Evolutionary conservation across 257 asterid species (phyloP).

Genomic region (Solanum pimpinellifolium): DNA sequence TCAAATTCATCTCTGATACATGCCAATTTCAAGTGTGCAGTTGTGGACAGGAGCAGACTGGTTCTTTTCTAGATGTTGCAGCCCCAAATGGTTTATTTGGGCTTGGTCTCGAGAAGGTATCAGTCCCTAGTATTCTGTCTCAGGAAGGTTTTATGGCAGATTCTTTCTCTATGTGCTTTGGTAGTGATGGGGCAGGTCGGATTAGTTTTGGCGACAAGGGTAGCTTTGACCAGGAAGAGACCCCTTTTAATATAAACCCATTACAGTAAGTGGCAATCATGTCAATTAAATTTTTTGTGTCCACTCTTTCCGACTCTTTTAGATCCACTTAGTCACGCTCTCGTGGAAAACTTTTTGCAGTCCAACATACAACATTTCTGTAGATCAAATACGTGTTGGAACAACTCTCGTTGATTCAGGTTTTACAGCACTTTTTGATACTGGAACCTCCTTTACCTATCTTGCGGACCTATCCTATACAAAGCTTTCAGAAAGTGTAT

Average conservation of each 20-base stretch:
- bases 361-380: slow-evolving; percentile 46
- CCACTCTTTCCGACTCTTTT: background rate
- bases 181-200: slow-evolving; percentile 62
- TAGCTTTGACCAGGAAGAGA: slow-evolving; percentile 66
- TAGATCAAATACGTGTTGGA: slow-evolving; percentile 62
- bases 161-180: slow-evolving; percentile 91
- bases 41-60: slow-evolving; percentile 82
- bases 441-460: slow-evolving; percentile 86
- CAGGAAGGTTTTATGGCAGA: slow-evolving; percentile 45
- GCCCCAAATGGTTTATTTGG: slow-evolving; percentile 90
- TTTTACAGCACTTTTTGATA: slow-evolving; percentile 67
- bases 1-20: background rate
- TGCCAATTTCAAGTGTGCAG: slow-evolving; percentile 30
- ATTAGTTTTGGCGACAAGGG: slow-evolving; percentile 85
- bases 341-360: slow-evolving; percentile 28
- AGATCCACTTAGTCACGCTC: background rate
- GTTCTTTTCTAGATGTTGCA: slow-evolving; percentile 63
- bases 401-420: slow-evolving; percentile 32
- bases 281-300: background rate
- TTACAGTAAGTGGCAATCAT: slow-evolving; percentile 46
- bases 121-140: slow-evolving; percentile 74
- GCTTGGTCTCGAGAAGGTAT: slow-evolving; percentile 68
- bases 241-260: slow-evolving; percentile 47
- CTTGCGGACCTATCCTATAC: slow-evolving; percentile 55
- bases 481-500: slow-evolving; percentile 52